Conservation (phyloP, 164 flowering plant genomes). For the Amborella trichopoda region DNA sequence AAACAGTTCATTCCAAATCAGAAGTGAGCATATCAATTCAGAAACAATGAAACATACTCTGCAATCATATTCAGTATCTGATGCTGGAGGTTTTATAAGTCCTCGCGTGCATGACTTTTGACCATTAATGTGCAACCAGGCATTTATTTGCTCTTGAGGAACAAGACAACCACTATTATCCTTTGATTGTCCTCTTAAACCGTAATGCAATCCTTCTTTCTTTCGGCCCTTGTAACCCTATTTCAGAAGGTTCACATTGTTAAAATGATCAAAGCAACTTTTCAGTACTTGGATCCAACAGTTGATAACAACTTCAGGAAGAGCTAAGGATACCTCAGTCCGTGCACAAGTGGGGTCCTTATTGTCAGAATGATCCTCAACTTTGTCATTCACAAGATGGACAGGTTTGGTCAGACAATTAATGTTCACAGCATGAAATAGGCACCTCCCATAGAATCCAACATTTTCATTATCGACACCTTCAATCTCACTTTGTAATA, state of each 20-base stretch:
- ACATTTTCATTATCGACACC: conserved; percentile 42
- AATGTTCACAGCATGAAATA: conserved; percentile 28
- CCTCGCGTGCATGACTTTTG: conserved; percentile 28
- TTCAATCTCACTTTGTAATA: conserved; percentile 60
- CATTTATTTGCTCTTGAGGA: conserved; percentile 64
- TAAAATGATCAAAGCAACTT: background rate
- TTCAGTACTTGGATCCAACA: no score
- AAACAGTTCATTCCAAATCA: no score
- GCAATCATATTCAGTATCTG: conserved; percentile 43
- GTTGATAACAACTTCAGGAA: background rate
- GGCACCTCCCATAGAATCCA: conserved; percentile 53
- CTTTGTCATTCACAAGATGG: background rate
- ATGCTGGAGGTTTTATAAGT: conserved; percentile 18
- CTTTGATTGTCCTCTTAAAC: conserved; percentile 10
- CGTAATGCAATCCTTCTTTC: conserved; percentile 24
- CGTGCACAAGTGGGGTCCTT: conserved; percentile 40
- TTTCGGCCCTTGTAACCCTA: conserved; percentile 60
- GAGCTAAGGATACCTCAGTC: conserved; percentile 30
- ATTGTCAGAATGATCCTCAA: background rate
- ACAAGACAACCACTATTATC: conserved; percentile 36
- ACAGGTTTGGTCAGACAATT: conserved; percentile 5
- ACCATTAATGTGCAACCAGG: conserved; percentile 61
- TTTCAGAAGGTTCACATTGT: background rate
- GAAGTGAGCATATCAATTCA: no score
- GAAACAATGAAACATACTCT: no score